Conservation (phyloP, 352 stramenopile species). For the Globisporangium polare region DNA sequence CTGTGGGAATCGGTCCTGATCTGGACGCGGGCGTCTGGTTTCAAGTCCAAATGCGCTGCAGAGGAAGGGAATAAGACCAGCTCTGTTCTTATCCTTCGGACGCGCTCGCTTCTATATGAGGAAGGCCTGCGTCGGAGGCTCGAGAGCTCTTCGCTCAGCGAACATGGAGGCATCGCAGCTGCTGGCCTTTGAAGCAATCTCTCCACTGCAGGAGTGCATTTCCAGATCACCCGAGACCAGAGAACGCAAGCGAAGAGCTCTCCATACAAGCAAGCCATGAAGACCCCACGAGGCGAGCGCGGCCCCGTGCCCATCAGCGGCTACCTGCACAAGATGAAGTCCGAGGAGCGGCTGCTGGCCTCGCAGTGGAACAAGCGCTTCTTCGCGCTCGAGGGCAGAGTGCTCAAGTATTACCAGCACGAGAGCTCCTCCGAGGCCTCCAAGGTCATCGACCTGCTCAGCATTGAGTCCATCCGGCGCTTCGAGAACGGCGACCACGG, state of each 20-base stretch:
- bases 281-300: constrained; percentile 36
- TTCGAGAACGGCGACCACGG: constrained; percentile 84
- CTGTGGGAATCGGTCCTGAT: too few species aligned
- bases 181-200: neutral
- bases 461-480: constrained; percentile 71
- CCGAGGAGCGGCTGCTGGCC: constrained; percentile 58
- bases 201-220: neutral
- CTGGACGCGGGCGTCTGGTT: neutral
- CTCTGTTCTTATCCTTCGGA: neutral
- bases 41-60: neutral
- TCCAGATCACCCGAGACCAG: constrained; percentile 4
- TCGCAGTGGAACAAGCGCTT: constrained; percentile 82
- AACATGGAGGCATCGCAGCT: neutral
- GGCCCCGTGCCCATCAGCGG: constrained; percentile 72
- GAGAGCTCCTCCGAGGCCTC: constrained; percentile 54
- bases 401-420: constrained; percentile 80
- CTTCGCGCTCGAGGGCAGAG: constrained; percentile 66
- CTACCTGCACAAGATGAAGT: constrained; percentile 86
- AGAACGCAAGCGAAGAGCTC: neutral
- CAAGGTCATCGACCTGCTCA: constrained; percentile 69
- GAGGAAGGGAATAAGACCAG: neutral
- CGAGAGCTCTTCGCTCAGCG: neutral
- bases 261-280: constrained; percentile 28
- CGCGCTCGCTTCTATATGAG: neutral
- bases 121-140: neutral